Base-by-base conservation (phyloP, 176 grass and related monocot species). In the Otatea glauca region DNA sequence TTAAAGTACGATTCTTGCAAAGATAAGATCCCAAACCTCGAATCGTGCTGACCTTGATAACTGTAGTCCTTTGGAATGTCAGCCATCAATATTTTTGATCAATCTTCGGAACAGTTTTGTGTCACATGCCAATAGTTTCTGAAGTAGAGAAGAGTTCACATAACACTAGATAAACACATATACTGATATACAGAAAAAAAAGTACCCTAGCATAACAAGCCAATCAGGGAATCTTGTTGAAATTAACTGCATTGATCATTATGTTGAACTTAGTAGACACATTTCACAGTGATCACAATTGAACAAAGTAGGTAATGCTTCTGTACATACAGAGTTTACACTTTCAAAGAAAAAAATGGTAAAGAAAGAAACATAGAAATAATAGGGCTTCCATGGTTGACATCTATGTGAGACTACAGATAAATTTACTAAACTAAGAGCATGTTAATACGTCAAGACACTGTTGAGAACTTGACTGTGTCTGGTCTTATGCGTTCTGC, bases 291-390 rank as follows among this genome's bases (percentile, higher is more conserved):
- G 24, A 37, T 67, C 9, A 74, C 12, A 79, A 59, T 18, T 72
- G 67, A 21, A 67, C n/a, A 60, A 60, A 60, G 58, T 5, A 72
- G 5, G 66, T 18, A 66, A 7, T 11, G 74, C 41, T 45, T 68
- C 21, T 65, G 23, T 73, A 41, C 17, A 88, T 42, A 18, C 79
- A 79, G 16, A 54, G 4, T 76, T 59, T 48, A 76, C 37, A 81
- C 18, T 78, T 83, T 43, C 24, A 83, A 23, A 61, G 20, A 72
- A 23, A 5, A n/a, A 59, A 24, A 14, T 49, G 6, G 55, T 10
- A 27, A 82, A 84, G 17, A 38, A 76, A 76, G 9, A 54, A 42
- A 56, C 37, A 84, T 43, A 9, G 37, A 58, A 58, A 47, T 5
- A 17, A 3, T 12, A 27, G 9, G n/a, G 15, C 2, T 20, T 51